Evolutionary conservation across 2,329 filamentous ascomycete genomes (phyloP), one percentile per base, ranked within the genome.

Genomic region (Sclerotinia borealis): DNA sequence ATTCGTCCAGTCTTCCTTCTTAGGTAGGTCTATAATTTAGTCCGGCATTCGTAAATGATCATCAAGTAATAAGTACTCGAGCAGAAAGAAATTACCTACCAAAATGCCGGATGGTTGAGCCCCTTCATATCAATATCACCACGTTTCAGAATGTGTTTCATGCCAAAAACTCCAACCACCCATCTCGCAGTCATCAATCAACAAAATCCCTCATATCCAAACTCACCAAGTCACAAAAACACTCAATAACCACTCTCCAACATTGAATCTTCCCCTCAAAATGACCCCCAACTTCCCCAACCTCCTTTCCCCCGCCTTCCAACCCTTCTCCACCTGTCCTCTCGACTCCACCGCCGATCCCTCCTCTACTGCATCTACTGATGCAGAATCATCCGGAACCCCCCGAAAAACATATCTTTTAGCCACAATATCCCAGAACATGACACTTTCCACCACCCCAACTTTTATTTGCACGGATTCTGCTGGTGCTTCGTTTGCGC

Each of bases 401-500:
- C 27, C 39, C 41, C 60, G 51, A 58, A 36, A 60, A 34, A 58
- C 64, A 25, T 70, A 67, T 52, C 66, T 73, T 15, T 54, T 72
- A 8, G 72, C 65, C 34, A 71, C 69, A 3, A 68, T 72, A 52
- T 61, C 58, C 34, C 66, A 72, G 47, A 70, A 73, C 43, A 72
- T 72, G 69, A 72, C 72, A 4, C 63, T 72, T 8, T 69, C 67
- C 4, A 67, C 67, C 1, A 68, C 66, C 6, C 71, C 72, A 22
- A 73, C 72, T 22, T 73, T 71, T 58, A 72, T 73, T 15, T 67
- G 67, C 59, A 66, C 64, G 56, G 72, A 73, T 59, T 60, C 61
- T 2, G 27, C 61, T 2, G 59, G 61, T 13, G 48, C 47, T 1
- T 63, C 66, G 1, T 73, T 72, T 56, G 71, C 72, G 2, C 41